phyloP scores from a whole-genome alignment of 2,329 filamentous ascomycete genomes.

The Chaetomium globosum region DNA sequence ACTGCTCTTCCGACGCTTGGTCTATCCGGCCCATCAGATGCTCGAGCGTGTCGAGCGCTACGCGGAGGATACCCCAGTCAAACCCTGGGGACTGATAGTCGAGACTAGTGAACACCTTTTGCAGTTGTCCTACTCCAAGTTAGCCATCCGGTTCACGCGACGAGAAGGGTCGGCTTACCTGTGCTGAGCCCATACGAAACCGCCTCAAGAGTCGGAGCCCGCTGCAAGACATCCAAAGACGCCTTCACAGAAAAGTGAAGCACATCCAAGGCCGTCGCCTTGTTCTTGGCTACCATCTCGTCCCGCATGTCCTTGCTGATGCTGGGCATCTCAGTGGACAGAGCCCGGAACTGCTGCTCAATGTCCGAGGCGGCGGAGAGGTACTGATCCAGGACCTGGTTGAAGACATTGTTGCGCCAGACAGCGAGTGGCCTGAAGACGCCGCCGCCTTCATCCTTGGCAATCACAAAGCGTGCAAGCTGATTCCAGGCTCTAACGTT shows the following conservation, averaged over 20 bases:
- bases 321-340: conserved; percentile 51
- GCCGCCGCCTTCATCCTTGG: conserved; percentile 47
- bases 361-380: conserved; percentile 59
- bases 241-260: conserved; percentile 52
- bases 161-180: conserved; percentile 38
- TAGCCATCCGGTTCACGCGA: conserved; percentile 25
- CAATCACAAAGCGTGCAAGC: conserved; percentile 61
- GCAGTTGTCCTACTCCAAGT: conserved; percentile 48
- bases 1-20: conserved; percentile 46
- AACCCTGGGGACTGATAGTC: conserved; percentile 48
- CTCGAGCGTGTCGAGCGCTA: conserved; percentile 52
- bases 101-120: conserved; percentile 55
- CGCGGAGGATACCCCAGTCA: conserved; percentile 53
- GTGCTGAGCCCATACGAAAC: conserved; percentile 55
- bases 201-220: conserved; percentile 50
- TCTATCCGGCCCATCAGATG: conserved; percentile 52
- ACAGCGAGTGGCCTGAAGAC: conserved; percentile 54
- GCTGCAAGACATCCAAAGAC: conserved; percentile 55
- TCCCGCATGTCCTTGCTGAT: conserved; percentile 52
- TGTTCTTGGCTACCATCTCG: conserved; percentile 56
- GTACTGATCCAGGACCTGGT: conserved; percentile 61
- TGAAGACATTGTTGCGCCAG: conserved; percentile 62
- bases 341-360: conserved; percentile 55
- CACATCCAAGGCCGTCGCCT: conserved; percentile 56
- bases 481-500: conserved; percentile 66